Conservation (phyloP, 2,329 filamentous ascomycete genomes). For the Microthyrium microscopicum region DNA sequence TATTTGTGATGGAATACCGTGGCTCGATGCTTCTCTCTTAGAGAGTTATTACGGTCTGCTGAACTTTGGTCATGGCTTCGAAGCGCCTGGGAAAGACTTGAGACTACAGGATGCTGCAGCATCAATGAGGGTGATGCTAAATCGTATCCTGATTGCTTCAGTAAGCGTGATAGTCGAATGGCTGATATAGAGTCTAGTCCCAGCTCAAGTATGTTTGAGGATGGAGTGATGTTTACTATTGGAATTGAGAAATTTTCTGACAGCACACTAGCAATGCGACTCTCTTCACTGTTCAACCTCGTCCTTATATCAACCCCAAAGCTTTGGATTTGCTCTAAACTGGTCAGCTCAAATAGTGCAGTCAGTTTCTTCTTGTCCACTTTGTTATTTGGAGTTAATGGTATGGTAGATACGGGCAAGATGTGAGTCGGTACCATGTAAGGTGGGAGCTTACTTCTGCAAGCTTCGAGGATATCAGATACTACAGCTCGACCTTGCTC, state of each 20-base stretch:
- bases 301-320: slow-evolving; percentile 18
- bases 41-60: slow-evolving; percentile 14
- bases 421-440: slow-evolving; percentile 91
- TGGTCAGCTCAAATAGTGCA: slow-evolving; percentile 45
- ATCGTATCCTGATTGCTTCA: slow-evolving; percentile 47
- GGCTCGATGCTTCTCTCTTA: slow-evolving; percentile 37
- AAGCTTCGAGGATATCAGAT: slow-evolving; percentile 30
- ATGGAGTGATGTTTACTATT: slow-evolving; percentile 28
- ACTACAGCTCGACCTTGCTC: neutral
- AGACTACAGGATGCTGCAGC: too few species aligned
- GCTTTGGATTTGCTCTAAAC: slow-evolving; percentile 43
- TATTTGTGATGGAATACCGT: slow-evolving; percentile 49
- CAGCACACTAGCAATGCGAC: slow-evolving; percentile 37
- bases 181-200: slow-evolving; percentile 81
- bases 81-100: neutral
- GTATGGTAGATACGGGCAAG: slow-evolving; percentile 52
- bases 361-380: slow-evolving; percentile 58
- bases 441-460: slow-evolving; percentile 50
- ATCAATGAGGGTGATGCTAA: slow-evolving; percentile 48
- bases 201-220: slow-evolving; percentile 64
- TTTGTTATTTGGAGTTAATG: slow-evolving; percentile 80
- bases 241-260: slow-evolving; percentile 34
- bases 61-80: neutral
- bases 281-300: slow-evolving; percentile 21
- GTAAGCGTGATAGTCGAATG: slow-evolving; percentile 46